A percentile compares a stretch with the other conserved stretches of the same genome.
These are phyloP conservation scores for Penicillium goetzii DNA, from an alignment of 495 filamentous ascomycete species.

Conservation along the genomic window DNA sequence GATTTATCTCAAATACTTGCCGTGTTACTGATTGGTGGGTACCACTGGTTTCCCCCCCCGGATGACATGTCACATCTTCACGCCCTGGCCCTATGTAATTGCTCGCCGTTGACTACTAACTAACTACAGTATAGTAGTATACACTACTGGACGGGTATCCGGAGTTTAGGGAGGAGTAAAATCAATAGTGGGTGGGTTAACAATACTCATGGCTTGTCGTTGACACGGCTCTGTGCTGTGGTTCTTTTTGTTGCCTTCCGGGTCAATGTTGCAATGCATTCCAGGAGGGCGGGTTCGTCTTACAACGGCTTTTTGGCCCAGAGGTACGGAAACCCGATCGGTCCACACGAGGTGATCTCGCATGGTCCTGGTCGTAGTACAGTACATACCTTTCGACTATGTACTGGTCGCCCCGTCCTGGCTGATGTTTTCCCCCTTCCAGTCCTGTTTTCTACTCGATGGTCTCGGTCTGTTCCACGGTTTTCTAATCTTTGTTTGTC, in stretches of 20 bases:
- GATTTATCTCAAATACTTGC: constrained; percentile 50
- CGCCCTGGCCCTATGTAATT: constrained; percentile 8
- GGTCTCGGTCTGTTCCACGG: background rate
- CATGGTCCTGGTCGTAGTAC: constrained; percentile 19
- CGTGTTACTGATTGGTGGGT: constrained; percentile 39
- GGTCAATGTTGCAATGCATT: constrained; percentile 35
- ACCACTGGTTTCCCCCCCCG: constrained; percentile 1
- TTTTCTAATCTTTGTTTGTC: constrained; percentile 1
- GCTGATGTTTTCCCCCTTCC: constrained; percentile 2
- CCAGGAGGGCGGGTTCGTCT: constrained; percentile 31
- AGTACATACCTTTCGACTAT: too few species aligned
- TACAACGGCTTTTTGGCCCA: constrained; percentile 35
- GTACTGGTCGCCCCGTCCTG: background rate
- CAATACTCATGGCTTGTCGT: background rate
- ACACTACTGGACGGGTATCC: background rate
- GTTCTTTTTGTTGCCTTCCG: background rate
- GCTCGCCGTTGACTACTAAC: background rate
- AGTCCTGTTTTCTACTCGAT: constrained; percentile 1
- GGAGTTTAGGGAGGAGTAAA: background rate
- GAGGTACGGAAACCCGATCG: constrained; percentile 30
- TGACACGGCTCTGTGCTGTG: background rate
- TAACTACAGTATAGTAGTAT: background rate
- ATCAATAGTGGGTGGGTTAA: constrained; percentile 19
- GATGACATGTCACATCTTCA: constrained; percentile 30
- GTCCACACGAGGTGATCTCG: constrained; percentile 32